A percentile compares a stretch with the other conserved stretches of the same genome.
phyloP scores from a whole-genome alignment of 2,329 filamentous ascomycete genomes.

The Emmonsiellopsis sp. region DNA sequence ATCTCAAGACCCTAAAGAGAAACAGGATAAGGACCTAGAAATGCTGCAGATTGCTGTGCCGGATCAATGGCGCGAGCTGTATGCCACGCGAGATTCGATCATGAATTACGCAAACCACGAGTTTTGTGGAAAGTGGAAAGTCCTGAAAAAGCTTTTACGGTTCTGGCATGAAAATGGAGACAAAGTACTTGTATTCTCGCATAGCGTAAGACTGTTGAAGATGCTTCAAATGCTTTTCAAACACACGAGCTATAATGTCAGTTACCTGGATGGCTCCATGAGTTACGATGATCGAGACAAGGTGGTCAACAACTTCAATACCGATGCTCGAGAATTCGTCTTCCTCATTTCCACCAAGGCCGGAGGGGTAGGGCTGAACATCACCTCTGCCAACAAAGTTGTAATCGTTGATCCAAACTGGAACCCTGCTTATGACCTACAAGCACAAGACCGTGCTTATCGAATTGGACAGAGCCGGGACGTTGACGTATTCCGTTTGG shows the following conservation, averaged over 20 bases:
- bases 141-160: constrained; percentile 73
- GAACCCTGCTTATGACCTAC: constrained; percentile 91
- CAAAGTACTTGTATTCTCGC: constrained; percentile 92
- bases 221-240: constrained; percentile 81
- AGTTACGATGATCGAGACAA: constrained; percentile 72
- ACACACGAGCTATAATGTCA: constrained; percentile 81
- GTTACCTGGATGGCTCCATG: constrained; percentile 80
- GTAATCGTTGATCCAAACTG: constrained; percentile 96
- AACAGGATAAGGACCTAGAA: constrained; percentile 67
- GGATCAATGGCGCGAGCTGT: constrained; percentile 63
- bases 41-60: constrained; percentile 68
- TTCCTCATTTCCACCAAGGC: constrained; percentile 93
- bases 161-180: constrained; percentile 88
- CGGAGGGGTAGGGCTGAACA: constrained; percentile 89
- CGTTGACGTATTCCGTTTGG: constrained; percentile 88
- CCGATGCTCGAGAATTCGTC: constrained; percentile 77
- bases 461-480: constrained; percentile 87
- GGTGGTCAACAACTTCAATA: constrained; percentile 84
- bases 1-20: constrained; percentile 55
- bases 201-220: constrained; percentile 74
- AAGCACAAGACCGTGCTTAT: constrained; percentile 93
- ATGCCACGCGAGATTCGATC: constrained; percentile 67
- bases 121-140: constrained; percentile 95
- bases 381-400: constrained; percentile 95
- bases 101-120: constrained; percentile 74